Base-by-base conservation (phyloP, 176 grass and related monocot species). In the Triticum turgidum region DNA sequence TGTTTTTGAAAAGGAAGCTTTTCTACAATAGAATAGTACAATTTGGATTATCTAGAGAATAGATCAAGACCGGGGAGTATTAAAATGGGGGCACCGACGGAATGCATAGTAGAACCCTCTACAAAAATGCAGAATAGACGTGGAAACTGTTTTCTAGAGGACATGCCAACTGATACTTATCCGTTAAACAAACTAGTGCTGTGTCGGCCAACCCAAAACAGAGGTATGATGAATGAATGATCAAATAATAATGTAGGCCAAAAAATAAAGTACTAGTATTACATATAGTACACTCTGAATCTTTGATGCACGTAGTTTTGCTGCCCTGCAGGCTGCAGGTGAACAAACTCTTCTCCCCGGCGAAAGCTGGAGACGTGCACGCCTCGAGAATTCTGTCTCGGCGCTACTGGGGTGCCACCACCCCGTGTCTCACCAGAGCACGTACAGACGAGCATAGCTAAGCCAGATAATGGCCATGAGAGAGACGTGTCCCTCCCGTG, bases 51-150 rank as follows among this genome's bases (percentile, higher is more conserved):
- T 76, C 8, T 30, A 17, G 20, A 37, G 10, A 39, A 3, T 58
- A 39, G 44, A 56, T 11, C 20, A 74, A 15, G 56, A 30, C 12
- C 3, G 17, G 20, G 21, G 52, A 30, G 8, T 65, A 29, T 5
- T 34, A 63, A 67, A 81, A 34, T 32, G 3, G 6, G 29, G 2
- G 33, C 86, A 87, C 86, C 70, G 79, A 82, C 86, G 51, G 79
- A 27, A 68, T 77, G 44, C 11, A 30, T 17, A n/a, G 37, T 6
- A 54, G 2, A 29, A 12, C 3, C 34, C 22, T 41, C 22, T 32
- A 20, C 8, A 76, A 10, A 52, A 51, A 20, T 32, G 25, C 24
- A 52, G 24, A 73, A 54, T 4, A 21, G 58, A 51, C 30, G 21
- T 37, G 78, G n/a, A 13, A 15, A 41, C 9, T 58, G 15, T 34